A percentile compares a stretch with the other conserved stretches of the same genome.
Conservation (phyloP, 306 rosid genomes). For the Abrus precatorius region DNA sequence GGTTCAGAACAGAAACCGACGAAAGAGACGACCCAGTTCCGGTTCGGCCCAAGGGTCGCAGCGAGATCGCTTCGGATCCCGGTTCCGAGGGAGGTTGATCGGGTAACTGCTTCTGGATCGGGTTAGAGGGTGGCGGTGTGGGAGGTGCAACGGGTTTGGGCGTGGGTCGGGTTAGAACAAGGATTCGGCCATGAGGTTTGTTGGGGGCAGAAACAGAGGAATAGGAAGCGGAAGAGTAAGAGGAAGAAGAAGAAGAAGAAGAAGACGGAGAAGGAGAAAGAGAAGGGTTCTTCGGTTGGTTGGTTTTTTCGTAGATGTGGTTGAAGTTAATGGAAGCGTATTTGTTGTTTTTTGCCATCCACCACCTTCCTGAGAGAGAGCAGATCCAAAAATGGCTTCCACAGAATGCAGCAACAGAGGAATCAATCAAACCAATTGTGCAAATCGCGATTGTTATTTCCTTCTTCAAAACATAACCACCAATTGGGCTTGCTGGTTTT, state of each 20-base stretch:
- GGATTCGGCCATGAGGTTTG: constrained; percentile 82
- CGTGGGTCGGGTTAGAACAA: constrained; percentile 74
- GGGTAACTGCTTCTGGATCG: constrained; percentile 39
- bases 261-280: constrained; percentile 49
- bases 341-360: constrained; percentile 91
- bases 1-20: constrained; percentile 38
- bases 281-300: constrained; percentile 48
- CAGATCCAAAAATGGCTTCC: not conserved
- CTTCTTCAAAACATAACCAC: not conserved
- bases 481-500: not conserved
- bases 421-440: not conserved
- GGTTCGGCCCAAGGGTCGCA: constrained; percentile 77
- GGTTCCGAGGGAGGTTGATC: constrained; percentile 54
- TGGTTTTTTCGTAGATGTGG: constrained; percentile 72
- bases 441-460: not conserved
- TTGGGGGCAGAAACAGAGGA: constrained; percentile 71
- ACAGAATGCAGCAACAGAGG: not conserved
- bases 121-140: constrained; percentile 29
- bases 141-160: constrained; percentile 56
- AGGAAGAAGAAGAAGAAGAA: constrained; percentile 52
- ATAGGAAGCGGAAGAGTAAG: constrained; percentile 65
- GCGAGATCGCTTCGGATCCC: constrained; percentile 67
- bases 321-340: constrained; percentile 81
- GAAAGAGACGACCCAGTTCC: constrained; percentile 51
- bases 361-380: constrained; percentile 46